Evolutionary conservation across 768 basidiomycete genomes (phyloP).

Genomic region (Cystoderma amianthinum): DNA sequence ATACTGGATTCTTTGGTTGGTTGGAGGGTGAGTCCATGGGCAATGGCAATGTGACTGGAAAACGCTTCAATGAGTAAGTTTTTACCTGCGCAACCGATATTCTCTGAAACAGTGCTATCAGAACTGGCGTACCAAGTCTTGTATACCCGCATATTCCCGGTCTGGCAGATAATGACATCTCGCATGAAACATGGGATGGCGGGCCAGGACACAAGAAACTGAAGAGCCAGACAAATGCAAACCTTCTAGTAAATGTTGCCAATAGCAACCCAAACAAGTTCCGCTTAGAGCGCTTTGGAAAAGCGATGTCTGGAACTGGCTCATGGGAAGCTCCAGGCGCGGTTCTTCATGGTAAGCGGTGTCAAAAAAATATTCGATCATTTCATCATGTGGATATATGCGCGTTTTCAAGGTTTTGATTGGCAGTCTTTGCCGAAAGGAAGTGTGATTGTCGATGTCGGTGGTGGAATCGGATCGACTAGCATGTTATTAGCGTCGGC

Average conservation of each 20-base stretch:
- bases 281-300: constrained; percentile 63
- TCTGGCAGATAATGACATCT: not conserved
- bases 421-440: constrained; percentile 47
- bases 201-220: not conserved
- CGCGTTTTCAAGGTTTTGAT: constrained; percentile 38
- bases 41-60: not conserved
- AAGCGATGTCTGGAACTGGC: constrained; percentile 68
- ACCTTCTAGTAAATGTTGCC: not conserved
- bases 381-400: constrained; percentile 1
- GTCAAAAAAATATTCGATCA: not conserved
- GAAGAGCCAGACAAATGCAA: not conserved
- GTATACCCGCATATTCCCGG: not conserved
- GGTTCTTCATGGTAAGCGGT: constrained; percentile 40
- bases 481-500: constrained; percentile 25
- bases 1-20: constrained; percentile 63
- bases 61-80: not conserved
- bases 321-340: constrained; percentile 66
- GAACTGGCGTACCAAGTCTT: not conserved
- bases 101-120: not conserved
- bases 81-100: not conserved
- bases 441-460: constrained; percentile 57
- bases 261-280: constrained; percentile 34
- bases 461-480: constrained; percentile 57
- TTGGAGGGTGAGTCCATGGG: constrained; percentile 48
- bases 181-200: too few species aligned